Conservation (phyloP, 306 rosid genomes). For the Crataegus laevigata region DNA sequence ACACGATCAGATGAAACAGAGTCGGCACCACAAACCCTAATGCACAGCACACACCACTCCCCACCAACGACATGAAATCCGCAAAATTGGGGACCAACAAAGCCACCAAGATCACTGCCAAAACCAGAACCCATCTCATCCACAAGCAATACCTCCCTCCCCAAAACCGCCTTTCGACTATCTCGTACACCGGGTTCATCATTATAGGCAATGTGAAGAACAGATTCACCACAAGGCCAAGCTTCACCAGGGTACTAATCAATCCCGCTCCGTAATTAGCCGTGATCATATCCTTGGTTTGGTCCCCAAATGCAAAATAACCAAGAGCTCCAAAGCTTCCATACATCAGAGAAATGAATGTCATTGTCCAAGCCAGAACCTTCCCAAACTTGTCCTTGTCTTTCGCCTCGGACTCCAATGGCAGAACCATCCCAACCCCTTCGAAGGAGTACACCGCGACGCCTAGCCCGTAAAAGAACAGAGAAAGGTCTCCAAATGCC, state of each 20-base stretch:
- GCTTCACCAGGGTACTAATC: conserved; percentile 34
- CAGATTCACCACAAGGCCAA: conserved; percentile 46
- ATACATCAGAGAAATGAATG: conserved; percentile 29
- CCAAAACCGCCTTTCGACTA: conserved; percentile 43
- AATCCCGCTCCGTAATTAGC: conserved; percentile 36
- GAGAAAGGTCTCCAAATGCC: conserved; percentile 31
- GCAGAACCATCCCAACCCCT: conserved; percentile 49
- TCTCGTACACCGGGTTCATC: conserved; percentile 62
- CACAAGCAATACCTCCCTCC: conserved; percentile 38
- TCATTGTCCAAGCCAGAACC: conserved; percentile 30
- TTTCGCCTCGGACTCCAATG: conserved; percentile 47
- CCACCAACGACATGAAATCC: conserved; percentile 53
- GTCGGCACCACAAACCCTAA: conserved; percentile 50
- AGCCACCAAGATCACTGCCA: conserved; percentile 39
- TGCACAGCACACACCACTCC: conserved; percentile 45
- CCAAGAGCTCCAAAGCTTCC: conserved; percentile 46
- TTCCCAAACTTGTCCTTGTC: conserved; percentile 42
- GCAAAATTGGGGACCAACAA: conserved; percentile 44
- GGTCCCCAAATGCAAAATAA: conserved; percentile 48
- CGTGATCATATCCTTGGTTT: conserved; percentile 46
- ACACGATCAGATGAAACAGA: conserved; percentile 40
- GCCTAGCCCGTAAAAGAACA: conserved; percentile 43
- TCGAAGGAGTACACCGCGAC: conserved; percentile 52
- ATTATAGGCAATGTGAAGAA: conserved; percentile 55
- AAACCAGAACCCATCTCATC: conserved; percentile 43